These are phyloP conservation scores for Bipolaris sorokiniana DNA, from an alignment of 2,329 filamentous ascomycete species.

Conservation along the genomic window DNA sequence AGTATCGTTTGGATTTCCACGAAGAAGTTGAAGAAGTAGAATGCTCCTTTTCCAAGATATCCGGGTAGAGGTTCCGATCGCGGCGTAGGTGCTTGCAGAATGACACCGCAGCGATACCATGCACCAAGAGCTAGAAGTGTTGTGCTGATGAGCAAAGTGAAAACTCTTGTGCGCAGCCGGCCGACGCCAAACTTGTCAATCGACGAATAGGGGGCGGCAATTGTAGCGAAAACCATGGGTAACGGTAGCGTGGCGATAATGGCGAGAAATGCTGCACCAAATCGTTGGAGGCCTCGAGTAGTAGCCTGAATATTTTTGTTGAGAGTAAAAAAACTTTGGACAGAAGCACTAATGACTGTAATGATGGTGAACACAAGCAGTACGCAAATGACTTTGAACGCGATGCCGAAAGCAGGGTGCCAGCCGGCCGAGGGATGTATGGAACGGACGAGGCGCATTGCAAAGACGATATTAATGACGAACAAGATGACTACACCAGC, in stretches of 20 bases:
- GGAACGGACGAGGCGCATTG: conserved; percentile 76
- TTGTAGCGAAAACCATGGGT: conserved; percentile 58
- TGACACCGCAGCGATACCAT: conserved; percentile 68
- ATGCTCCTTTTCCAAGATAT: conserved; percentile 73
- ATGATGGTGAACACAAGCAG: conserved; percentile 65
- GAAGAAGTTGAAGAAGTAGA: conserved; percentile 80
- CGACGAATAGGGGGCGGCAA: conserved; percentile 54
- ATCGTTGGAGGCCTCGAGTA: conserved; percentile 69
- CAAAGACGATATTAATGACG: conserved; percentile 77
- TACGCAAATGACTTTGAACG: conserved; percentile 65
- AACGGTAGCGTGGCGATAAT: conserved; percentile 71
- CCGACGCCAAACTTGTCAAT: conserved; percentile 70
- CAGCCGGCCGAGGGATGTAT: conserved; percentile 75
- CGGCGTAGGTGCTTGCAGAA: conserved; percentile 56
- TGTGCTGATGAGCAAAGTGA: conserved; percentile 65
- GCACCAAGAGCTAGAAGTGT: conserved; percentile 71
- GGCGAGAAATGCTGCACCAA: conserved; percentile 66
- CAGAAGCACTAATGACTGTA: conserved; percentile 68
- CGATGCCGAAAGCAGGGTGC: conserved; percentile 59
- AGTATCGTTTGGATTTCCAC: conserved; percentile 75
- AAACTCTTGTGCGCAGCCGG: conserved; percentile 69
- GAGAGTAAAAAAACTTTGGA: conserved; percentile 72
- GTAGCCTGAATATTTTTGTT: conserved; percentile 55
- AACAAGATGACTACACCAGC: conserved; percentile 78
- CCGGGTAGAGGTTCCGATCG: conserved; percentile 65